Evolutionary conservation across 1,284 basidiomycete genomes (phyloP).

Genomic region (Melampsora larici-populina): DNA sequence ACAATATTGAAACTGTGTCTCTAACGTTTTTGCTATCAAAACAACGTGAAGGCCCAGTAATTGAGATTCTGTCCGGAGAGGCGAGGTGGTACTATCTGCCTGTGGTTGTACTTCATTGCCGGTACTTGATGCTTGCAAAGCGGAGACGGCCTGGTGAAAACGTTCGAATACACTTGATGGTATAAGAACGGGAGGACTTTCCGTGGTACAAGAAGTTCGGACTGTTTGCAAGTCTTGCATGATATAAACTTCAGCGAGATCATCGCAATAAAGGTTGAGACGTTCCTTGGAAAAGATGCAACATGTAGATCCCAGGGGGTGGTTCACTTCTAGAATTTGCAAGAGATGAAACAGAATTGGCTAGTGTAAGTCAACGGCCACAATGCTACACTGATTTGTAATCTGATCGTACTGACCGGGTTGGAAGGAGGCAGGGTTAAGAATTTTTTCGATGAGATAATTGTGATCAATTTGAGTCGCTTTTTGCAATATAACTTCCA

Average conservation of each 20-base stretch:
- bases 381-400: neutral
- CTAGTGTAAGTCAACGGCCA: neutral
- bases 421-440: neutral
- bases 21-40: neutral
- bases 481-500: constrained; percentile 20
- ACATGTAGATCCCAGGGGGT: neutral
- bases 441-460: constrained; percentile 22
- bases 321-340: constrained; percentile 14
- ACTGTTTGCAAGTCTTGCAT: constrained; percentile 2
- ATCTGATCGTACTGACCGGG: neutral
- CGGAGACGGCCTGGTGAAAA: neutral
- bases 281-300: constrained; percentile 29
- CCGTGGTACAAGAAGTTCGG: neutral
- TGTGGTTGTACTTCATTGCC: too few relatives aligned
- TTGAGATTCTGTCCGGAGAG: neutral
- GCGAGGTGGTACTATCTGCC: neutral
- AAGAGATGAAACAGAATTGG: neutral
- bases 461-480: constrained; percentile 2
- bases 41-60: neutral
- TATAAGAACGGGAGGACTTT: neutral
- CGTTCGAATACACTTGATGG: neutral
- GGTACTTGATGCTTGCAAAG: neutral
- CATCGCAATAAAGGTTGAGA: constrained; percentile 36
- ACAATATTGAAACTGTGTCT: neutral
- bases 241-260: constrained; percentile 28